Evolutionary conservation across 768 basidiomycete genomes (phyloP), one percentile per base, ranked within the genome.

Genomic region (Pilatotrama ljubarskyi): DNA sequence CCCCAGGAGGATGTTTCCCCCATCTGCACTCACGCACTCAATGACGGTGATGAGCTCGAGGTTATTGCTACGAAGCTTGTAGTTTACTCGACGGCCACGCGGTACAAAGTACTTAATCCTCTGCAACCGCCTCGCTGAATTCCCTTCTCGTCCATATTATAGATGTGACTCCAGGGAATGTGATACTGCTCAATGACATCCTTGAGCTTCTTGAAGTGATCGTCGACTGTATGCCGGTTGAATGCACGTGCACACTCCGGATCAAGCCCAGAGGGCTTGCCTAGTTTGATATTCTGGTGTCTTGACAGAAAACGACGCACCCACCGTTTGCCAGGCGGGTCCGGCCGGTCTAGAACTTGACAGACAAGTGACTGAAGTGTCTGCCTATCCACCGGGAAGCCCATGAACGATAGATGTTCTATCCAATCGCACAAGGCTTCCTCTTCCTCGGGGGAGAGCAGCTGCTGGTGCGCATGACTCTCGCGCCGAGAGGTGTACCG

Each of bases 21-120:
- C 78, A 68, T 76, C 76, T 10, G 81, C 76, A 51, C 74, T 77
- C 5, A 79, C 64, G 51, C 72, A 70, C 62, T 82, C 78, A 40
- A 83, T 76, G 24, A 82, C 66, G 0, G 80, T 82, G 15, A 82
- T 74, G 1, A 80, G 71, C 61, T 83, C 77, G 2, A 75, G 64
- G 56, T 76, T 75, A n/a, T 66, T 75, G 61, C 67, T 72, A 9
- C 64, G 53, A 9, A 69, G 54, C 20, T 64, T 54, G 52, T 74
- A 72, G 8, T 63, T 57, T 0, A 40, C 38, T 3, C 61, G 53
- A 18, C 68, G 53, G 7, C 65, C 59, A 1, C 68, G 63, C 18
- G 63, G 53, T 49, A 73, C 53, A 43, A 69, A 47, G 38, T 50
- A 63, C 10, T 62, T 65, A 0, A 35, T 46, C 11, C 44, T 17